phyloP scores from a whole-genome alignment of 1,284 basidiomycete genomes.

The Naganishia cerealis region DNA sequence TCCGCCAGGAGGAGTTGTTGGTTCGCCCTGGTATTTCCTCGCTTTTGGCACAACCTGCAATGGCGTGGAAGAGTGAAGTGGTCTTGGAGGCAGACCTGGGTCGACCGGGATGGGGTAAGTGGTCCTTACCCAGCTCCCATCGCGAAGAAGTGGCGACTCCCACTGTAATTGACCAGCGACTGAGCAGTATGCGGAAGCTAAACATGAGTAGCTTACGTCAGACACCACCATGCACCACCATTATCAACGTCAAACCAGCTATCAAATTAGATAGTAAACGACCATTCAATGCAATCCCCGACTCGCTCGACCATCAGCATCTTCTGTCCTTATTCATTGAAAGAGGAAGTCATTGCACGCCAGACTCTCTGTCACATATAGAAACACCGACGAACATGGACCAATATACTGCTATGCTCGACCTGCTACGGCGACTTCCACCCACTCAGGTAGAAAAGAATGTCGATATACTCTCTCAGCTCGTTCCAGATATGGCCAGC shows the following conservation, averaged over 20 bases:
- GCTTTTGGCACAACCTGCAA: too few relatives aligned
- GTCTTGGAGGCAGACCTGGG: too few relatives aligned
- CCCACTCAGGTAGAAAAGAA: conserved; percentile 89
- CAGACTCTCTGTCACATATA: background rate
- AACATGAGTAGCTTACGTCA: conserved; percentile 9
- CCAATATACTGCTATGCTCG: conserved; percentile 66
- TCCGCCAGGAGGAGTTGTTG: too few relatives aligned
- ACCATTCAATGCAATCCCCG: too few relatives aligned
- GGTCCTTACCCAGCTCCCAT: too few relatives aligned
- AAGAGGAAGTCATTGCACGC: background rate
- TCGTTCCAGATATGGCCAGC: conserved; percentile 92
- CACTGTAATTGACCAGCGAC: background rate
- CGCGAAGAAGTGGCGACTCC: background rate
- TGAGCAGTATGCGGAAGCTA: conserved; percentile 11
- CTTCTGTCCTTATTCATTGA: too few relatives aligned
- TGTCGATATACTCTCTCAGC: conserved; percentile 73
- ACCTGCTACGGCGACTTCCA: conserved; percentile 91
- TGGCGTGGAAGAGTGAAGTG: too few relatives aligned
- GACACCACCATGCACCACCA: background rate
- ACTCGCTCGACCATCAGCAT: too few relatives aligned
- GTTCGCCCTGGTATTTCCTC: too few relatives aligned
- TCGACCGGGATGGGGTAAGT: too few relatives aligned
- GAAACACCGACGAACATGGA: conserved; percentile 16
- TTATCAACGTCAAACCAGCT: background rate
- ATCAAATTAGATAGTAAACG: too few relatives aligned